Percentiles rank a stretch among this genome's conserved stretches.
phyloP scores from a whole-genome alignment of 192 early-diverging fungal species.

The Kickxella alabastrina region DNA sequence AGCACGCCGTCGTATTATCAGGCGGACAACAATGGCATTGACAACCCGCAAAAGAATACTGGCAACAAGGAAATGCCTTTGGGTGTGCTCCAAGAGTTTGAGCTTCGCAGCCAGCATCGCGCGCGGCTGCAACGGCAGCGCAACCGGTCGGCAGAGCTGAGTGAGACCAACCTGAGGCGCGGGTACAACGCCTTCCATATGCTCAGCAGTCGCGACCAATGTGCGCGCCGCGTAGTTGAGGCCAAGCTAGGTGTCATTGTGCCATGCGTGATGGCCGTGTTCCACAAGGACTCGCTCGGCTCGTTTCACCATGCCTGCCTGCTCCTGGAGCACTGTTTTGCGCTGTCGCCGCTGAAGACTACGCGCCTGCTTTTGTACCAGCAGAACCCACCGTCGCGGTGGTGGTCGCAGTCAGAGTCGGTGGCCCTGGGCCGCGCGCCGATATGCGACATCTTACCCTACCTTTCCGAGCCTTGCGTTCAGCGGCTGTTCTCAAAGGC shows the following conservation, averaged over 20 bases:
- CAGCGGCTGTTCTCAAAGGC: conserved; percentile 49
- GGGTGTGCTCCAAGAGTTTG: conserved; percentile 32
- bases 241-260: conserved; percentile 44
- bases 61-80: conserved; percentile 11
- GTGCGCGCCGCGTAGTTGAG: conserved; percentile 37
- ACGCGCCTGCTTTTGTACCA: conserved; percentile 43
- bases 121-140: conserved; percentile 42
- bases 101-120: conserved; percentile 29
- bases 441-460: conserved; percentile 50
- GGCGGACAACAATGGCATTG: neutral
- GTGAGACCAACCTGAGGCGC: conserved; percentile 40
- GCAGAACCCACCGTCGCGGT: conserved; percentile 46
- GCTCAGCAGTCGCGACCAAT: conserved; percentile 37
- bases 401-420: conserved; percentile 37
- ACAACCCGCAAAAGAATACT: neutral
- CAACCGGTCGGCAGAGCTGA: conserved; percentile 26
- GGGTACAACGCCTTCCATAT: conserved; percentile 46
- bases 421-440: conserved; percentile 43
- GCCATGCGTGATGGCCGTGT: conserved; percentile 49
- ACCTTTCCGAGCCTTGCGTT: conserved; percentile 47
- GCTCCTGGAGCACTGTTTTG: conserved; percentile 51
- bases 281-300: conserved; percentile 45
- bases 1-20: conserved; percentile 29
- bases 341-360: conserved; percentile 35
- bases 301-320: conserved; percentile 50